Evolutionary conservation across 2,329 filamentous ascomycete genomes (phyloP), one percentile per base, ranked within the genome.

Genomic region (Fusarium marasasianum): DNA sequence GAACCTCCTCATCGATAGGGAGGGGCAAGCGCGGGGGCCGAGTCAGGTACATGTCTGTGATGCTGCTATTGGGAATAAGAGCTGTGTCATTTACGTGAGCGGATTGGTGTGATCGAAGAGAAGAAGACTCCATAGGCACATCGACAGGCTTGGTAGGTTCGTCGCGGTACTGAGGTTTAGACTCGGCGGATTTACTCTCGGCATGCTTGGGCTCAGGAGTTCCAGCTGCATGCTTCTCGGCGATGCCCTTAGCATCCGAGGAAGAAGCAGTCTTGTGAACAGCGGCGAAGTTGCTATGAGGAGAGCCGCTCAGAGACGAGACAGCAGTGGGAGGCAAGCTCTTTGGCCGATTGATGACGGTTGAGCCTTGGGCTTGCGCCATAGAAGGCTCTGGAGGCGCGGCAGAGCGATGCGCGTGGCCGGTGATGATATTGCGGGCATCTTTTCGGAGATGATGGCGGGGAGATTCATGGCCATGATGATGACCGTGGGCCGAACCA

Each of bases 1-100:
- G 92, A 20, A 93, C 89, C 81, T 97, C 95, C 85, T 98, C 94
- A 78, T 97, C 95, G 78, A 98, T 98, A 62, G 96, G 95, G 67
- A 98, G 89, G 66, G 96, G 96, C 78, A 98, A 87, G 69, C 96
- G 92, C 57, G 96, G 96, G 51, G 96, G 96, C n/a, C 93, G 89
- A 66, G 88, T 86, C 78, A 89, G 83, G 78, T 91, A 92, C 85
- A 91, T 88, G 75, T 90, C 89, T 73, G 90, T 90, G 74, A 91
- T 82, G 78, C 90, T 91, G 81, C 83, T 88, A 72, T 87, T 87
- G 63, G 86, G 83, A 56, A 87, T 80, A 71, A 87, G 83, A 45
- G 84, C 82, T 37, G 83, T 77, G 51, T 88, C 85, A 71, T 83
- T 57, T 38, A 26, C 56, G 61, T 81, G 81, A 73, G 79, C 76